Percentiles rank a stretch among this genome's conserved stretches.
Conservation (phyloP, 331 rosid species). For the Malus hybrid region DNA sequence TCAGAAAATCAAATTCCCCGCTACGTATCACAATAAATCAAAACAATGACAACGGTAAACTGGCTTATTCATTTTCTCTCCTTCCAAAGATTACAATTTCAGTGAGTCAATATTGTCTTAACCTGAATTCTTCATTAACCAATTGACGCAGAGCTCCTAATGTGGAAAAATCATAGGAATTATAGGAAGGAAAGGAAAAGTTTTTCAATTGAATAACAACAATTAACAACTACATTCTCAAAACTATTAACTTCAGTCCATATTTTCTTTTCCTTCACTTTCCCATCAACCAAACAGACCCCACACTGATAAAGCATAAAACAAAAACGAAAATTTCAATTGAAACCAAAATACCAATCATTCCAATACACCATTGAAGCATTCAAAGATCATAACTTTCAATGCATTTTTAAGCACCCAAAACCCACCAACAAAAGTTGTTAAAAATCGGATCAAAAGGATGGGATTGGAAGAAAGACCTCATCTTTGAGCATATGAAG, state of each 20-base stretch:
- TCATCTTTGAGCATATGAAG: conserved; percentile 94
- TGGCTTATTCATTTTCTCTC: not conserved
- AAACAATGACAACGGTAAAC: not conserved
- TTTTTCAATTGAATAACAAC: not conserved
- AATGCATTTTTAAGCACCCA: not conserved
- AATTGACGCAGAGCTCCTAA: not conserved
- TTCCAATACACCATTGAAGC: not conserved
- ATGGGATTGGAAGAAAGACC: conserved; percentile 27
- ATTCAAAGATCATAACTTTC: not conserved
- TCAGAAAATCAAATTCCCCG: not conserved
- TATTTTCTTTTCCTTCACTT: not conserved
- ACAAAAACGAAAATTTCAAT: not conserved
- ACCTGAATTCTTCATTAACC: not conserved
- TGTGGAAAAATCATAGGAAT: not conserved
- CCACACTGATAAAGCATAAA: not conserved
- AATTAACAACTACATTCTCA: not conserved
- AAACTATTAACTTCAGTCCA: not conserved
- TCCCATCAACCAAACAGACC: conserved; percentile 8
- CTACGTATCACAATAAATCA: not conserved
- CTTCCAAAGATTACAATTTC: not conserved
- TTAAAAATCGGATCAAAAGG: not conserved
- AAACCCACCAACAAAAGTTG: not conserved
- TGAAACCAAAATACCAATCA: not conserved
- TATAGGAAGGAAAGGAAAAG: not conserved
- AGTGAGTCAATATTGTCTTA: not conserved